Base-by-base conservation (phyloP, 441 rosid species). In the Manihot esculenta region DNA sequence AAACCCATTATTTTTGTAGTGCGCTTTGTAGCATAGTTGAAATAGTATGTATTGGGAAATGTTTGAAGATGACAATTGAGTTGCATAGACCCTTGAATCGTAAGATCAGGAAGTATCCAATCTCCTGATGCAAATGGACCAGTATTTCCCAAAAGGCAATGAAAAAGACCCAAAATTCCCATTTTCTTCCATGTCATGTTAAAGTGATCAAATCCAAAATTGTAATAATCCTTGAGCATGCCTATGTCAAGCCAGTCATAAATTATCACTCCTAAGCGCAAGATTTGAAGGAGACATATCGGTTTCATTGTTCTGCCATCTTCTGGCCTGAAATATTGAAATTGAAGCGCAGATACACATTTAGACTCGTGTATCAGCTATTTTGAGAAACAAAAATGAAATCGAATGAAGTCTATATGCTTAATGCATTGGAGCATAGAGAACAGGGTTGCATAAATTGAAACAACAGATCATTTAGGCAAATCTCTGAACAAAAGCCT, bases 21-120 rank as follows among this genome's bases (percentile, higher is more conserved):
- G 0, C 96, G 86, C 77, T 84, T 90, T 1, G 99, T 94, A 2
- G 97, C 99, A 27, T 94, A 94, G 77, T 96, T 88, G 78, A 94
- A 94, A 76, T 94, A 94, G 80, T 74, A 92, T 1, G 99, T 92
- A 76, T 79, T 68, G 1, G 91, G 90, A 75, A 94, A 94, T 5
- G 98, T 94, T 33, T 77, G 85, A 17, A 94, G 83, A 72, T 84
- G 83, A 47, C 78, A 41, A 82, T 94, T 94, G 67, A 91, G 84
- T 71, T 73, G 77, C 66, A 86, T 69, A 5, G 99, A 84, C 47
- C 99, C 98, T 79, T 94, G 97, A 68, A 94, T 87, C 2, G 99
- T 90, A 57, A 94, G 96, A 74, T 94, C 97, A 14, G 99, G 98
- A 56, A 94, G 96, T 76, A 94, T 92, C 99, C 99, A 94, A 78